Base-by-base conservation (phyloP, 352 stramenopile genomes). In the Chrysophaeum taylorii region DNA sequence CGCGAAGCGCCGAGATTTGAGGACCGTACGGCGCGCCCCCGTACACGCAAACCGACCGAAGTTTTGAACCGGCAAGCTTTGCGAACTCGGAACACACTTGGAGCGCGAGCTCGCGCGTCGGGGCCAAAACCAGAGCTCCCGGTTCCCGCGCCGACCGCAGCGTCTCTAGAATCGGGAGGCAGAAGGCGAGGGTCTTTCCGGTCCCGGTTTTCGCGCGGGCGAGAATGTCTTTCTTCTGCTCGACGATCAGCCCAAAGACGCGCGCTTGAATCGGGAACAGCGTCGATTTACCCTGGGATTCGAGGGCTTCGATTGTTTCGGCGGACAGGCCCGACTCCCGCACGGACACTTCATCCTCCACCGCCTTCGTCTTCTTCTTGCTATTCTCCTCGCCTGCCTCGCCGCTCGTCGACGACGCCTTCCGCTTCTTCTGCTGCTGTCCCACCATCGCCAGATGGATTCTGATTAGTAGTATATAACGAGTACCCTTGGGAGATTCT, bases 191-290 rank as follows among this genome's bases (percentile, higher is more conserved):
- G 12, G 89, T 95, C 79, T 95, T 95, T 29, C 89, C 89, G 0
- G 87, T 93, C 33, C 89, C 89, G 7, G 88, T 95, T 36, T 85
- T 85, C 36, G 89, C 88, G 21, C 87, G 84, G 66, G 94, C 88
- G 53, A 95, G 78, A 76, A 94, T 64, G 72, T 95, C 89, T 52
- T 93, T 92, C 62, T 88, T 88, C 70, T 89, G 9, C 66, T 88
- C 85, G 64, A 89, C 75, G 62, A 95, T 92, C 75, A 88, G 86
- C 75, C 90, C 84, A 61, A 94, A 95, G 25, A 87, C 92, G 82
- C 87, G 87, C n/a, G 86, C 76, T 72, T 95, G 89, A 70, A 95
- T 94, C 16, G 89, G 88, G 76, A 95, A 95, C 0, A 95, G 83
- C 64, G 81, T 83, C 60, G 79, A 75, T 70, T 94, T 92, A 63